phyloP scores from a whole-genome alignment of 345 rosid genomes.

The Kandelia obovata region DNA sequence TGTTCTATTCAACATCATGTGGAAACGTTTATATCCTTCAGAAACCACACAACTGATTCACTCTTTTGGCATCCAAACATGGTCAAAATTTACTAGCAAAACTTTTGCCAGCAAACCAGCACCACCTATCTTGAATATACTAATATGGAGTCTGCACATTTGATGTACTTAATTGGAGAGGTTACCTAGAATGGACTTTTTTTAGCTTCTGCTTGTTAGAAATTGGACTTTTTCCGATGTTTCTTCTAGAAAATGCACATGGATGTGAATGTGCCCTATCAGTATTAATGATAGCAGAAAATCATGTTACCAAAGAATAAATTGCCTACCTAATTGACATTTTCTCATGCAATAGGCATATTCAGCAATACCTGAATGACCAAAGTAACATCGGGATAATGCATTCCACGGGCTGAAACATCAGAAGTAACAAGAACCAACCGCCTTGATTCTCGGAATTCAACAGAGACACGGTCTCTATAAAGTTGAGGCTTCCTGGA shows the following conservation, averaged over 20 bases:
- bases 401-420: slow-evolving; percentile 91
- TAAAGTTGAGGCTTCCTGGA: slow-evolving; percentile 86
- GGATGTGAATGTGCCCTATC: no score
- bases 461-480: slow-evolving; percentile 70
- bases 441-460: slow-evolving; percentile 74
- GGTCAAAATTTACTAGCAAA: no score
- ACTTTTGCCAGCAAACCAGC: no score
- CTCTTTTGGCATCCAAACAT: no score
- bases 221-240: no score
- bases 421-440: slow-evolving; percentile 85
- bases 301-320: not conserved
- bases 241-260: no score
- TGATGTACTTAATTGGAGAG: not conserved
- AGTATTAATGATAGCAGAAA: not conserved
- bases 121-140: no score
- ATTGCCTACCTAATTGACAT: not conserved
- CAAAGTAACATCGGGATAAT: slow-evolving; percentile 90
- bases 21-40: not conserved
- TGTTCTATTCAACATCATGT: not conserved
- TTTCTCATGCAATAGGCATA: not conserved
- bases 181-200: no score
- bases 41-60: no score
- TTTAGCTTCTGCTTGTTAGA: no score
- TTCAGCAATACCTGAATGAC: slow-evolving; percentile 74
- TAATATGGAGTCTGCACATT: not conserved